Evolutionary conservation across 345 rosid genomes (phyloP).

Genomic region (Cardamine occulta): DNA sequence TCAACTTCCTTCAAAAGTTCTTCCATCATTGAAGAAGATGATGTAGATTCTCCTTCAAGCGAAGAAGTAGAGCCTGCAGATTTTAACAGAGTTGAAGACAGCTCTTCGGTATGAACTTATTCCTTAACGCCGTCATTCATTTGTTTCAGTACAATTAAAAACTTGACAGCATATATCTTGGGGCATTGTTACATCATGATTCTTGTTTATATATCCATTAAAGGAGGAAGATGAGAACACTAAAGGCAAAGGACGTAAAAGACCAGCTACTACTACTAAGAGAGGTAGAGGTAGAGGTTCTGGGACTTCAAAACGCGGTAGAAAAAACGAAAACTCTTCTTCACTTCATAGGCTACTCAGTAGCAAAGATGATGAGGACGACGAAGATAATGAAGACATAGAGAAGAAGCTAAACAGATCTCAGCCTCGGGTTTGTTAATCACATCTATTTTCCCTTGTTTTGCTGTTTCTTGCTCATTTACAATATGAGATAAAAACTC

Average conservation of each 20-base stretch:
- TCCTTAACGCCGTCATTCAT: constrained; percentile 9
- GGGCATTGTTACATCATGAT: constrained; percentile 7
- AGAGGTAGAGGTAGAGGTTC: constrained; percentile 74
- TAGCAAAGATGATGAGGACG: constrained; percentile 70
- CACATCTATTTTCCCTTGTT: neutral
- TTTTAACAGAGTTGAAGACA: constrained; percentile 53
- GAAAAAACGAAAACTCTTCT: constrained; percentile 64
- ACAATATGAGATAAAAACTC: neutral
- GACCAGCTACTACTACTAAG: constrained; percentile 63
- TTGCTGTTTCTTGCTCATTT: neutral
- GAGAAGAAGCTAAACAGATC: constrained; percentile 60
- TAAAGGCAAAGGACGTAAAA: constrained; percentile 68
- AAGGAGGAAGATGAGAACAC: constrained; percentile 61
- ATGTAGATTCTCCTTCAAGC: constrained; percentile 81
- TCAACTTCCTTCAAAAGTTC: constrained; percentile 59
- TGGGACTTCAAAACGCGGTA: constrained; percentile 77
- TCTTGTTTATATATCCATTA: constrained; percentile 8
- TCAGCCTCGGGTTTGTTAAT: constrained; percentile 70
- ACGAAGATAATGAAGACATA: constrained; percentile 62
- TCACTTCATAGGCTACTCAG: constrained; percentile 59
- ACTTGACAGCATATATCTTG: neutral
- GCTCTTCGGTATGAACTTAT: constrained; percentile 63
- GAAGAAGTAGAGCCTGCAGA: constrained; percentile 61
- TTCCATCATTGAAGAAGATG: constrained; percentile 62
- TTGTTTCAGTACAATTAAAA: neutral